phyloP scores from a whole-genome alignment of 345 rosid genomes.

The Eucalyptus leucophloia region DNA sequence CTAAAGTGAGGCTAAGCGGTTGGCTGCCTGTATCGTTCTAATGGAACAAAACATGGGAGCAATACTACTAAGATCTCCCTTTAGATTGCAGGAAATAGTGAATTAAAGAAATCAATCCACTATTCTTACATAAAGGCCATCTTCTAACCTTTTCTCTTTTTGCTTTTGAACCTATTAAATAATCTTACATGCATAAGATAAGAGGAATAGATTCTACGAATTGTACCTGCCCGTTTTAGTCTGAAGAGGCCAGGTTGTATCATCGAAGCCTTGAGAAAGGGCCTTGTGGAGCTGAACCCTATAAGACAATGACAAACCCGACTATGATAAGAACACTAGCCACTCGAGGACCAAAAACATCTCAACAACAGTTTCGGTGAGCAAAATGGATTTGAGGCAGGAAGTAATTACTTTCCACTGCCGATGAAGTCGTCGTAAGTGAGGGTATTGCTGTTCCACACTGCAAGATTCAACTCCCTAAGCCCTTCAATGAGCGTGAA shows the following conservation, averaged over 20 bases:
- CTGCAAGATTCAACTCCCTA: conserved; percentile 45
- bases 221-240: conserved; percentile 71
- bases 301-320: neutral
- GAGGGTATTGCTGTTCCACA: conserved; percentile 76
- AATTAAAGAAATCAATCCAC: neutral
- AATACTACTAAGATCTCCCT: neutral
- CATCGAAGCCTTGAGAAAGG: conserved; percentile 71
- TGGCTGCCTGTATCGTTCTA: neutral
- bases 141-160: neutral
- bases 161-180: neutral
- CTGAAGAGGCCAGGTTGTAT: conserved; percentile 66
- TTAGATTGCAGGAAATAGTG: neutral
- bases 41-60: neutral
- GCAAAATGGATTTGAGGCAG: neutral
- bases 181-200: neutral
- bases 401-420: conserved; percentile 45
- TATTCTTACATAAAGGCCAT: neutral
- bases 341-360: neutral
- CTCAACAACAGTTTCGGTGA: neutral
- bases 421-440: conserved; percentile 73
- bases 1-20: neutral
- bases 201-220: neutral
- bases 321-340: neutral
- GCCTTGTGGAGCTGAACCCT: conserved; percentile 76
- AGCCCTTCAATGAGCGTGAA: conserved; percentile 71